Evolutionary conservation across 2,329 filamentous ascomycete species (phyloP).

Genomic region (Endocalyx cinctus): DNA sequence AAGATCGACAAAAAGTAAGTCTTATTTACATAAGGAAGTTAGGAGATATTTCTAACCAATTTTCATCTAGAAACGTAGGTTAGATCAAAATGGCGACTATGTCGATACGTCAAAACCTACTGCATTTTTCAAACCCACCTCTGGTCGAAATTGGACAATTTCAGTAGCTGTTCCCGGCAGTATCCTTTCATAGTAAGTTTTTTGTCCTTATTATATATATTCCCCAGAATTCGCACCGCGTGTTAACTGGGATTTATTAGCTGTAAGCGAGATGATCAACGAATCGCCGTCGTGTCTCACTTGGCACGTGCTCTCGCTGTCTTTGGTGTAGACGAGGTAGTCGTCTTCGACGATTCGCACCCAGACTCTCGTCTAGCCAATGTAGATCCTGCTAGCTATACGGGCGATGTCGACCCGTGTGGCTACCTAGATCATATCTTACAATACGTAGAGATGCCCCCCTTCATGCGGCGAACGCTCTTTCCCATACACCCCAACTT

Average conservation of each 20-base stretch:
- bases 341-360: conserved; percentile 72
- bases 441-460: conserved; percentile 78
- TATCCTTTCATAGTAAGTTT: conserved; percentile 64
- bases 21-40: too few relatives aligned
- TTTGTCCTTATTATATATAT: not conserved
- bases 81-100: conserved; percentile 34
- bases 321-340: conserved; percentile 79
- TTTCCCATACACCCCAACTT: conserved; percentile 79
- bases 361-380: conserved; percentile 38
- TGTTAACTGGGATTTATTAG: conserved; percentile 35
- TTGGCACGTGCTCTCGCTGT: conserved; percentile 78
- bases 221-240: conserved; percentile 5
- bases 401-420: conserved; percentile 68
- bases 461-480: conserved; percentile 70
- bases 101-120: conserved; percentile 62
- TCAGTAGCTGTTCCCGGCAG: conserved; percentile 76
- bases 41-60: conserved; percentile 4
- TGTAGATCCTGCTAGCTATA: conserved; percentile 52
- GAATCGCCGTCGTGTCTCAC: conserved; percentile 66
- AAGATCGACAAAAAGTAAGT: conserved; percentile 24
- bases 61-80: conserved; percentile 45
- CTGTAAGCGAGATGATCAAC: conserved; percentile 68
- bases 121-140: conserved; percentile 61
- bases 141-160: conserved; percentile 66
- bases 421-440: conserved; percentile 78